Evolutionary conservation across 2,329 filamentous ascomycete genomes (phyloP).

Genomic region (Penicillium sp.): DNA sequence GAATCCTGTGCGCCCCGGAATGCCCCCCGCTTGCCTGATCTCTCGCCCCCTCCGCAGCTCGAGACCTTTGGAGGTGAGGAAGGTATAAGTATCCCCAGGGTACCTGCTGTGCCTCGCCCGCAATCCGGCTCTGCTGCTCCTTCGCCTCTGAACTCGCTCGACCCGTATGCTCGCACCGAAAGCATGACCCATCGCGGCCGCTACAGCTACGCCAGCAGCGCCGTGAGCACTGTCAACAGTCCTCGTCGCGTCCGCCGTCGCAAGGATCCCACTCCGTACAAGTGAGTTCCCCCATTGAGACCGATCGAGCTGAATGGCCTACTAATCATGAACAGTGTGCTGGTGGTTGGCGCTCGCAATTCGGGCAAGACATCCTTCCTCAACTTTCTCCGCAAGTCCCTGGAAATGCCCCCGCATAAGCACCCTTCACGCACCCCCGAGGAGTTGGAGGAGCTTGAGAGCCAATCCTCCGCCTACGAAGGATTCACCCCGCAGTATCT

Average conservation of each 20-base stretch:
- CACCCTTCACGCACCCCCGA: constrained; percentile 56
- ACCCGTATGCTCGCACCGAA: constrained; percentile 77
- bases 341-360: constrained; percentile 81
- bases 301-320: neutral
- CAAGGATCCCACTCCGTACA: constrained; percentile 97
- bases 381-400: constrained; percentile 83
- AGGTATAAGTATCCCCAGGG: constrained; percentile 59
- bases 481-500: constrained; percentile 85
- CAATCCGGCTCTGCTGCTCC: constrained; percentile 21
- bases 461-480: constrained; percentile 53
- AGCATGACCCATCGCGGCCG: constrained; percentile 96
- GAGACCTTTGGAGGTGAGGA: constrained; percentile 60
- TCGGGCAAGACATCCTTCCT: constrained; percentile 96
- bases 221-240: constrained; percentile 86
- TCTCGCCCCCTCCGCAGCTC: constrained; percentile 47
- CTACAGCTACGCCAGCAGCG: constrained; percentile 93
- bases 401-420: constrained; percentile 79
- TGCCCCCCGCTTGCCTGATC: constrained; percentile 53
- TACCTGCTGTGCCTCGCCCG: constrained; percentile 36
- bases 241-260: constrained; percentile 85
- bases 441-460: constrained; percentile 51
- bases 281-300: constrained; percentile 62
- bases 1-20: constrained; percentile 54
- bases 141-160: constrained; percentile 40
- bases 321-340: constrained; percentile 56